Evolutionary conservation across 1,284 basidiomycete genomes (phyloP), one percentile per base, ranked within the genome.

Genomic region (Microbotryomycetes sp.): DNA sequence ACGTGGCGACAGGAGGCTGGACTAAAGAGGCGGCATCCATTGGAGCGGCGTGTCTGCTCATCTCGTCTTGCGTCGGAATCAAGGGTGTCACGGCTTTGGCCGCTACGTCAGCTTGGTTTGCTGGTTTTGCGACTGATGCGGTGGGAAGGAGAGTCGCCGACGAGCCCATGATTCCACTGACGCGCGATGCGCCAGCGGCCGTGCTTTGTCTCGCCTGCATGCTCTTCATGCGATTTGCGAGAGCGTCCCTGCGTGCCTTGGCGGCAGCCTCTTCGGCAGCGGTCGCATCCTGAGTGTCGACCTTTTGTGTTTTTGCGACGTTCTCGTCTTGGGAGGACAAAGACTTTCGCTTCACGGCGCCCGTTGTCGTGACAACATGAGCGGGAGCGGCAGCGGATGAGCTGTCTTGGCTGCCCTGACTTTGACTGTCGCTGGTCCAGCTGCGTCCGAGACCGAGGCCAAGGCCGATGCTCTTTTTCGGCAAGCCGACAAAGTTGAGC

Each of bases 401-500:
- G 50, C 45, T 53, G 6, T 13, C 15, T 35, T 53, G 26, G n/a
- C 31, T 48, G 26, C 59, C 54, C 53, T 60, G 59, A 21, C 54
- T 57, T 52, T 66, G 60, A 45, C 61, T 62, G 47, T 61, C 61
- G 31, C 47, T 46, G 29, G 28, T 31, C 62, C 65, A 64, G 29
- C 27, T 55, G 29, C 59, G 46, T 0, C 62, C 67, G 16, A 62
- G 48, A 5, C 56, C 61, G 28, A 69, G 57, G 1, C 59, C 62
- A 3, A 67, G 59, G 0, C 68, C 68, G n/a, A 71, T 51, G 24
- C 65, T 68, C 60, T 71, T 71, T 57, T 70, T 69, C 24, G 68
- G 64, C 3, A 66, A 48, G 16, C 64, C 63, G 41, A 68, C 66
- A 49, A 68, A 68, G 52, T 68, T 68, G 52, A 68, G 55, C 45